Percentiles rank a stretch among this genome's conserved stretches.
Evolutionary conservation across 2,329 filamentous ascomycete species (phyloP).

Genomic region (Leptographium radiaticola): DNA sequence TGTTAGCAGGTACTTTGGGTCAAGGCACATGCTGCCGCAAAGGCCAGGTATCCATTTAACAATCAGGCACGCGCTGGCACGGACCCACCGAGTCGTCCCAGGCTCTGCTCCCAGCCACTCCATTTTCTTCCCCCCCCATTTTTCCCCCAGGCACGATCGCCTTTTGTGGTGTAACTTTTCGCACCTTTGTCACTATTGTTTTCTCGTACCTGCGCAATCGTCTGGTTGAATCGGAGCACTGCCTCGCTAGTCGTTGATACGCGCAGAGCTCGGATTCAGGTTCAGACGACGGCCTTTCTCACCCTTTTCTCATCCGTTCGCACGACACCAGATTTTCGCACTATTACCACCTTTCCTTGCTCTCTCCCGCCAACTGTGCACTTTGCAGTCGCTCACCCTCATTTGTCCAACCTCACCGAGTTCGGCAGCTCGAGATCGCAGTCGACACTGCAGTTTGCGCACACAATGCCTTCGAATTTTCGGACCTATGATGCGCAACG

Average conservation of each 20-base stretch:
- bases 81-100: slow-evolving; percentile 5
- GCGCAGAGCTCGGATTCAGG: not conserved
- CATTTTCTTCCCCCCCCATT: not conserved
- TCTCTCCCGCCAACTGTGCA: no score
- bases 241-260: no score
- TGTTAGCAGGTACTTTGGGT: slow-evolving; percentile 4
- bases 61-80: not conserved
- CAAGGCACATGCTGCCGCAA: no score
- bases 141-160: not conserved
- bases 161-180: not conserved
- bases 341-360: no score
- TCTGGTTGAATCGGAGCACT: no score
- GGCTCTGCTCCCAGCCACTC: slow-evolving; percentile 6
- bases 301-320: not conserved
- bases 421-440: not conserved
- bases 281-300: not conserved
- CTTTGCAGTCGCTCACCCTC: no score
- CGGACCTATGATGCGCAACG: slow-evolving; percentile 45
- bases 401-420: not conserved
- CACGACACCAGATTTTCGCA: not conserved
- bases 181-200: not conserved
- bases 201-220: not conserved
- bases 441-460: not conserved
- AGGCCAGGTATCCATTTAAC: slow-evolving; percentile 4
- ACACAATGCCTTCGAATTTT: slow-evolving; percentile 40